These are phyloP conservation scores for Oxytropis ochrocephala DNA, from an alignment of 306 rosid genomes.

Conservation along the genomic window DNA sequence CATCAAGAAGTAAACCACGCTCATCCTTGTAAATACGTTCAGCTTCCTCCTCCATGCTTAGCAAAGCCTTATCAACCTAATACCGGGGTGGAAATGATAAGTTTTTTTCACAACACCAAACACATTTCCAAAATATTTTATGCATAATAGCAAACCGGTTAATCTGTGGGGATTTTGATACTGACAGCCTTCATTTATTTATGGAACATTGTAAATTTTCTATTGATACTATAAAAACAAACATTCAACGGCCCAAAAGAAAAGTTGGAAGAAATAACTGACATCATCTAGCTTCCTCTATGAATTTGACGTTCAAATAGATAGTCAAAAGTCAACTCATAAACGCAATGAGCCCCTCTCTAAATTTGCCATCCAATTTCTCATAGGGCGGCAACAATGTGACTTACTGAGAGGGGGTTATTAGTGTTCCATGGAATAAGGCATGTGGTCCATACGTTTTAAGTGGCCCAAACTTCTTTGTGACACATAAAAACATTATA, in stretches of 20 bases:
- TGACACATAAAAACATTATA: too few species aligned
- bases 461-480: too few species aligned
- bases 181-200: neutral
- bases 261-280: neutral
- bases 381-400: too few species aligned
- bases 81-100: neutral
- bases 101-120: neutral
- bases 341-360: neutral
- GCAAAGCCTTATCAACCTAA: constrained; percentile 89
- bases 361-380: too few species aligned
- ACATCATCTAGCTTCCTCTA: neutral
- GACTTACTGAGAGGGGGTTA: too few species aligned
- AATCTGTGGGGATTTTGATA: neutral
- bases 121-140: neutral
- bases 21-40: constrained; percentile 92
- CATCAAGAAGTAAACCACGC: constrained; percentile 71
- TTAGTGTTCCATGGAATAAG: too few species aligned
- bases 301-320: neutral
- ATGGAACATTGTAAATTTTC: neutral
- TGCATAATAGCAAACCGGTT: neutral
- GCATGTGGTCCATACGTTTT: too few species aligned
- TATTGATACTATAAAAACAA: neutral
- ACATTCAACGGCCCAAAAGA: neutral
- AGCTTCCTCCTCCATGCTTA: constrained; percentile 89
- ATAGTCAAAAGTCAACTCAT: neutral